Conservation (phyloP, 23 red algal species). For the Gracilaria domingensis region DNA sequence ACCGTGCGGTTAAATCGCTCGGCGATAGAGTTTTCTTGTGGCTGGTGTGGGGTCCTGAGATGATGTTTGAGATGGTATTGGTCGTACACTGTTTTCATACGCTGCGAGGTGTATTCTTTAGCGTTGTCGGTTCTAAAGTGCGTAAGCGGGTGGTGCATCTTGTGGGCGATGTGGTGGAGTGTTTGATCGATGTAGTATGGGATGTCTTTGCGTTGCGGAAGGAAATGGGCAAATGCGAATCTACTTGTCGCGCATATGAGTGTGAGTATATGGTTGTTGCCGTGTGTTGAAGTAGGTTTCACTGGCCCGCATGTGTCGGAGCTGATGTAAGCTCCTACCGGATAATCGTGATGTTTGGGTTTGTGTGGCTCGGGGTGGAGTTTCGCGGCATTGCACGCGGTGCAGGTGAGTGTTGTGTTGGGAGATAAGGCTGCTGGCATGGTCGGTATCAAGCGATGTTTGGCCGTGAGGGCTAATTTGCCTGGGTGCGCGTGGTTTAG, state of each 20-base stretch:
- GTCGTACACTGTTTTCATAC: neutral
- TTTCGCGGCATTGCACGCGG: no score
- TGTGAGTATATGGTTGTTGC: neutral
- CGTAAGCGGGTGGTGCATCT: neutral
- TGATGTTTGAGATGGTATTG: neutral
- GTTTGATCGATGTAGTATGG: neutral
- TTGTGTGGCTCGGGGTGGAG: no score
- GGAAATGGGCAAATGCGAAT: neutral
- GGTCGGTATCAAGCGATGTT: neutral
- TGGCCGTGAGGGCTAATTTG: neutral
- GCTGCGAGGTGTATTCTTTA: slow-evolving; percentile 5
- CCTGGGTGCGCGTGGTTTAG: neutral
- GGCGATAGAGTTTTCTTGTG: neutral
- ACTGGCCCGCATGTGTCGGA: slow-evolving; percentile 37
- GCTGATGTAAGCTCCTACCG: neutral
- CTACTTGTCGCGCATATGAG: neutral
- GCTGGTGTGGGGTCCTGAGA: slow-evolving; percentile 16
- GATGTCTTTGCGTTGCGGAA: neutral
- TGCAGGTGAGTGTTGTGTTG: no score
- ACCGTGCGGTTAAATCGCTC: slow-evolving; percentile 20
- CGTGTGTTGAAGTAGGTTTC: neutral
- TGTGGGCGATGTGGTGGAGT: neutral
- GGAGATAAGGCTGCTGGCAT: neutral
- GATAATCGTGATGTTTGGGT: neutral
- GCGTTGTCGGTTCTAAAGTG: slow-evolving; percentile 9